Evolutionary conservation across 306 rosid genomes (phyloP).

Genomic region (Quercus variabilis): DNA sequence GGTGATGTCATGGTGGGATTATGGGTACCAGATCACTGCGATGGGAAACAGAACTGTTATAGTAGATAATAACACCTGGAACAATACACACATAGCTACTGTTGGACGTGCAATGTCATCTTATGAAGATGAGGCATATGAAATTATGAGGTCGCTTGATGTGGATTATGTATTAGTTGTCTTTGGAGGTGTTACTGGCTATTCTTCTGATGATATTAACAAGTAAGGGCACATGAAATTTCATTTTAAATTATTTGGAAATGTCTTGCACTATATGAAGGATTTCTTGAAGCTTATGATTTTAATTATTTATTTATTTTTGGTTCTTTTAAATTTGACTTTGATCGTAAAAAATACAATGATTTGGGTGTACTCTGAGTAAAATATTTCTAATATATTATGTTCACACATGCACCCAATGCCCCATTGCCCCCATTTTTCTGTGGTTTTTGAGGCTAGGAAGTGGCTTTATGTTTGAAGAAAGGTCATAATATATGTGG

Average conservation of each 20-base stretch:
- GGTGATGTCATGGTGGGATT: conserved; percentile 99
- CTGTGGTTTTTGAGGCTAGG: neutral
- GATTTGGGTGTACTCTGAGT: neutral
- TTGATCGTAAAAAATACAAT: neutral
- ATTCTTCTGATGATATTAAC: conserved; percentile 98
- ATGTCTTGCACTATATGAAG: conserved; percentile 2
- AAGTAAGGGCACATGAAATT: conserved; percentile 60
- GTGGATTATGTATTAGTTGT: conserved; percentile 96
- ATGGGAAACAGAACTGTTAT: conserved; percentile 99
- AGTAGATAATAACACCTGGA: conserved; percentile 99
- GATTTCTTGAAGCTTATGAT: neutral
- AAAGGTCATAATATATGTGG: neutral
- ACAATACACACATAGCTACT: conserved; percentile 98
- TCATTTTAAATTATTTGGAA: neutral
- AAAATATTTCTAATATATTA: neutral
- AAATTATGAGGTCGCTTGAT: conserved; percentile 88
- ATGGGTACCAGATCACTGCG: conserved; percentile 96
- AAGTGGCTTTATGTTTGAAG: neutral
- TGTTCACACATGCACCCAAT: neutral
- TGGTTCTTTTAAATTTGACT: neutral
- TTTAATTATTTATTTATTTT: neutral
- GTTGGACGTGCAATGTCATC: conserved; percentile 99
- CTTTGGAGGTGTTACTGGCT: conserved; percentile 98
- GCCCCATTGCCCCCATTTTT: neutral
- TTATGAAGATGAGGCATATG: conserved; percentile 94